Base-by-base conservation (phyloP, 371 early-diverging fungal species). In the Rhizopus arrhizus region DNA sequence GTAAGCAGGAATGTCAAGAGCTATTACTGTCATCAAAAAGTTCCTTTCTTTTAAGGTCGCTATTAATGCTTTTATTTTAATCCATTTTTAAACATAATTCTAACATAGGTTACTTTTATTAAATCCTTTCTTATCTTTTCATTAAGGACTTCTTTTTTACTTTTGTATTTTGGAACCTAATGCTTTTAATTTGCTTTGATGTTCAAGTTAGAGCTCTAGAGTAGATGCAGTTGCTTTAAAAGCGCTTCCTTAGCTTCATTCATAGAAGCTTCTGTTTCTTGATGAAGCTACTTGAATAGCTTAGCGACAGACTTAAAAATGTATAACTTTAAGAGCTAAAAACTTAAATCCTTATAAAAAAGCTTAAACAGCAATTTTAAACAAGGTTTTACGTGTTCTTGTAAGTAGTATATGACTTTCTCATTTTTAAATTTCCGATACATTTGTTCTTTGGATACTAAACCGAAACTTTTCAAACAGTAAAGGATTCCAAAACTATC, bases 211-310 rank as follows among this genome's bases (percentile, higher is more conserved):
- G 73, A 8, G 96, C 97, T 57, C 77, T 76, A 45, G 82, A 86
- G 63, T 90, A 89, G 75, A 89, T 85, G 70, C 91, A 91, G 65
- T 85, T 77, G 50, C 77, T 77, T 58, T 81, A 82, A 34, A 51
- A 95, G 87, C 3, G 96, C 95, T 68, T 93, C 92, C 57, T 90
- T 90, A 43, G 95, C 96, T 67, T 93, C 92, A 66, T 83, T 78
- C 75, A 97, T 90, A 32, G 91, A 80, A 33, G 91, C 87, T 65
- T 91, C 85, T 46, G 93, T 90, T 62, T 94, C 90, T 75, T 92
- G 85, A 59, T 96, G 86, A 56, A 95, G 70, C 52, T 75, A 65
- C 43, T 87, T 85, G 29, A 95, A 72, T 28, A 90, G 68, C 51
- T 85, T 85, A 53, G 89, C 83, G 62, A 85, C 75, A 42, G 89